Conservation (phyloP, 2,329 filamentous ascomycete species). For the Hirsutella minnesotensis region DNA sequence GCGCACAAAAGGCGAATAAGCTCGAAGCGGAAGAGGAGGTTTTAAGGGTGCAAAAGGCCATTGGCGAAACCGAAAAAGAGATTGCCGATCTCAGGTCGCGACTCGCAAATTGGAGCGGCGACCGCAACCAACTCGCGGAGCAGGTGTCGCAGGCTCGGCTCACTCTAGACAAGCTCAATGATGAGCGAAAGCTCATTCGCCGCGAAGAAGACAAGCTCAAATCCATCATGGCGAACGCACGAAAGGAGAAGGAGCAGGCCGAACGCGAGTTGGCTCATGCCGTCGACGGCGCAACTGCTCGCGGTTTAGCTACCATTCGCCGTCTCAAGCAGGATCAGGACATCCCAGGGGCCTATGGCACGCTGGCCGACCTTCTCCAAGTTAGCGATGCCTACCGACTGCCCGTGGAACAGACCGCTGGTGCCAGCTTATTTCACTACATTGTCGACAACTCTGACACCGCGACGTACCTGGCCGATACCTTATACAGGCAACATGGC, state of each 20-base stretch:
- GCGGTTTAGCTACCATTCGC: constrained; percentile 77
- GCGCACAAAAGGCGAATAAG: constrained; percentile 71
- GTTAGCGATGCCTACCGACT: constrained; percentile 76
- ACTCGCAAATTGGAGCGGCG: constrained; percentile 68
- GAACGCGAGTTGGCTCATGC: constrained; percentile 69
- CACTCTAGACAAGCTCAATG: constrained; percentile 63
- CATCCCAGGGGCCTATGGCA: constrained; percentile 81
- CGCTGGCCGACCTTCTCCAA: constrained; percentile 82
- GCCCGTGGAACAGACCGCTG: constrained; percentile 86
- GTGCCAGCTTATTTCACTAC: constrained; percentile 88
- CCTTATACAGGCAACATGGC: constrained; percentile 65
- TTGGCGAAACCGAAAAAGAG: constrained; percentile 60
- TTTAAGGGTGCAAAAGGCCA: constrained; percentile 55
- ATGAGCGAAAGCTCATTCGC: constrained; percentile 78
- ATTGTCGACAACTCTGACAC: constrained; percentile 88
- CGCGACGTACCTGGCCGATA: constrained; percentile 68
- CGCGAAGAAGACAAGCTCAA: constrained; percentile 82
- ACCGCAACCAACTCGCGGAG: constrained; percentile 59
- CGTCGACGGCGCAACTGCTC: constrained; percentile 81
- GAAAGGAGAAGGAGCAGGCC: constrained; percentile 64
- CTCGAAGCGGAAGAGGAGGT: constrained; percentile 81
- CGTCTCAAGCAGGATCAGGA: constrained; percentile 69
- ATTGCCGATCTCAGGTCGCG: constrained; percentile 57
- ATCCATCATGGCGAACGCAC: constrained; percentile 62
- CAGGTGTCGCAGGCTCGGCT: constrained; percentile 70